phyloP scores from a whole-genome alignment of 176 grass and related monocot species.

The Eragrostis curvula region DNA sequence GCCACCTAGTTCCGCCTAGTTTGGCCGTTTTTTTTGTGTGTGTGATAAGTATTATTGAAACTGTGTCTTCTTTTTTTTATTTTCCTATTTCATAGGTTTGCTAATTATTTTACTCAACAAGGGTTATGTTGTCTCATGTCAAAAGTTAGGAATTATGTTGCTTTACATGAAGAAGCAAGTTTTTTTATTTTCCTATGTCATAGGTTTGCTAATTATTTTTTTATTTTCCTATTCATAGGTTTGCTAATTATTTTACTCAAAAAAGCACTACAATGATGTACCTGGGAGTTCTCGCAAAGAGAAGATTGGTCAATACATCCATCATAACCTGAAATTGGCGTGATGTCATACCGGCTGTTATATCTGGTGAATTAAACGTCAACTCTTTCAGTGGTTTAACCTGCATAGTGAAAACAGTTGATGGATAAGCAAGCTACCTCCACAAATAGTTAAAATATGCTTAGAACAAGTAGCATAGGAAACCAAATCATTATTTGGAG shows the following conservation, averaged over 20 bases:
- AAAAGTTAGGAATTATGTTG: background rate
- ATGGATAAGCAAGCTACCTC: conserved; percentile 41
- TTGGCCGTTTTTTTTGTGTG: too few relatives aligned
- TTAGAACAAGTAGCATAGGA: conserved; percentile 19
- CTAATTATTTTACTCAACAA: background rate
- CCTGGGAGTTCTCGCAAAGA: conserved; percentile 87
- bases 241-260: too few relatives aligned
- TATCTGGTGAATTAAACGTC: conserved; percentile 90
- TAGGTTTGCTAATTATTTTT: too few relatives aligned
- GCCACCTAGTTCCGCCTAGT: too few relatives aligned
- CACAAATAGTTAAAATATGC: conserved; percentile 34
- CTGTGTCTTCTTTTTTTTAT: background rate
- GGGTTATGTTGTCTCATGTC: background rate
- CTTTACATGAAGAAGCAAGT: too few relatives aligned
- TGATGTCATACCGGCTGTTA: conserved; percentile 96
- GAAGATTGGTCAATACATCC: conserved; percentile 96
- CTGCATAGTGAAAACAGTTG: conserved; percentile 52
- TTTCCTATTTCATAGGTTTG: background rate
- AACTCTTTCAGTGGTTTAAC: conserved; percentile 97
- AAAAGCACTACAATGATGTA: conserved; percentile 49
- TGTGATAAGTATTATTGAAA: background rate
- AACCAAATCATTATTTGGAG: conserved; percentile 11
- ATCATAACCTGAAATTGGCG: conserved; percentile 98
- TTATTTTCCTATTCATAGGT: too few relatives aligned
- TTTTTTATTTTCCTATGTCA: too few relatives aligned